Base-by-base conservation (phyloP, 805 yeast species). In the Brettanomyces nanus region DNA sequence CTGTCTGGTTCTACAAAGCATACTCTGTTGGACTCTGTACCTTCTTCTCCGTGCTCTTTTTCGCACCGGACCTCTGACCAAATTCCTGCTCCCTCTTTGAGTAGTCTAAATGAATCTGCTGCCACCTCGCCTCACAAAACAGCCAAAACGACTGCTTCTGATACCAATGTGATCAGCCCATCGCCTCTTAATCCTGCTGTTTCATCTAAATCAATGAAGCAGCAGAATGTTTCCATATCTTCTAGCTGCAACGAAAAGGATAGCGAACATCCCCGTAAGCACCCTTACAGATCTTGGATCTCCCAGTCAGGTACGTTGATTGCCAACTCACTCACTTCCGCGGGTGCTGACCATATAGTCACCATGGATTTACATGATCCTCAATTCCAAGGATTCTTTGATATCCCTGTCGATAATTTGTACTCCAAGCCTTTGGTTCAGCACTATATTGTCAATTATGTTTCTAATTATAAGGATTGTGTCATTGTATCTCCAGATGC, bases 361-460 rank as follows among this genome's bases (percentile, higher is more conserved):
- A 92, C 99, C 2, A 89, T 92, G 97, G 99, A 92, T 56, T 68
- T 92, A 41, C 99, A 92, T 58, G 98, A 92, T 54, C 87, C 97
- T 2, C 98, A 92, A 61, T 92, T 86, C 61, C 97, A 94, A 59
- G 99, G 99, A 4, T 92, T 86, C 54, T 92, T 92, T 56, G 92
- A 89, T 52, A 83, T 92, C 31, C 96, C 97, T 2, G 97, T 92
- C 31, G 99, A 92, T 59, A 92, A 92, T 57, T 59, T 92, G 46
- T 86, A 85, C 58, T 85, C 92, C 34, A 81, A 83, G 55, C 97
- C 97, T 2, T 66, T 92, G 40, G 65, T 90, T 40, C 89, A 85
- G 57, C 83, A 85, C 47, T 92, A 87, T 61, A 87, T 92, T 43
- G 68, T 75, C 18, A 78, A 80, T 41, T 68, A 70, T 45, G 78